phyloP scores from a whole-genome alignment of 257 asterid genomes.

The Ligustrum vulgare region DNA sequence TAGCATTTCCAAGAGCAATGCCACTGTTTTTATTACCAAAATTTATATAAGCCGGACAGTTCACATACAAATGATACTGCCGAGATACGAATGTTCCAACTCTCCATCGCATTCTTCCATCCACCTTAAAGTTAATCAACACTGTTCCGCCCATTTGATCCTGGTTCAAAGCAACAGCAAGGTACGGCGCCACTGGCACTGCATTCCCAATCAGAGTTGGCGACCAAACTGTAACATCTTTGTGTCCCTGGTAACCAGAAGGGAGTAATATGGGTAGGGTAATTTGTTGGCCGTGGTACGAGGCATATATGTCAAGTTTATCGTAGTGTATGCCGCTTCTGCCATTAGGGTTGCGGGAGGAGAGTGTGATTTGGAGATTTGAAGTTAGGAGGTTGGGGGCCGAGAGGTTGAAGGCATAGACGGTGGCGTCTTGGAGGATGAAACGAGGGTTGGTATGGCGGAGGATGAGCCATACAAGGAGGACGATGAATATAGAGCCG shows the following conservation, averaged over 20 bases:
- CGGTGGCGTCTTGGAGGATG: constrained; percentile 68
- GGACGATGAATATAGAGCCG: constrained; percentile 31
- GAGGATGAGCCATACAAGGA: constrained; percentile 62
- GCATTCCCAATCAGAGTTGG: constrained; percentile 51
- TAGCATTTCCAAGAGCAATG: constrained; percentile 34
- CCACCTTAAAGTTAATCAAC: constrained; percentile 44
- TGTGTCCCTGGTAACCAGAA: constrained; percentile 57
- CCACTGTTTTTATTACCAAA: constrained; percentile 31
- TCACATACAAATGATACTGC: constrained; percentile 53
- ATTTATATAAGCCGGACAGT: constrained; percentile 77
- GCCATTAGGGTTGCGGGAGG: constrained; percentile 60
- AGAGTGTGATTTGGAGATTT: constrained; percentile 54
- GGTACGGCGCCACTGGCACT: constrained; percentile 57
- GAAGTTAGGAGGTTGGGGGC: constrained; percentile 51
- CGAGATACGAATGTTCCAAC: constrained; percentile 68
- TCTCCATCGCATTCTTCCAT: constrained; percentile 70
- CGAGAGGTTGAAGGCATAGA: constrained; percentile 64
- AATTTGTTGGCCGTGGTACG: constrained; percentile 67
- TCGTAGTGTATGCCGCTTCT: constrained; percentile 65
- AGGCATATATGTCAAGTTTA: constrained; percentile 45
- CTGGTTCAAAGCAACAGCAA: constrained; percentile 29
- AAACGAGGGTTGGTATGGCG: constrained; percentile 70
- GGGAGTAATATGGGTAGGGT: constrained; percentile 54
- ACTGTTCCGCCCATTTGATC: constrained; percentile 51
- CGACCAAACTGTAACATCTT: constrained; percentile 62